Base-by-base conservation (phyloP, 768 basidiomycete species). In the Lactarius hatsudake region DNA sequence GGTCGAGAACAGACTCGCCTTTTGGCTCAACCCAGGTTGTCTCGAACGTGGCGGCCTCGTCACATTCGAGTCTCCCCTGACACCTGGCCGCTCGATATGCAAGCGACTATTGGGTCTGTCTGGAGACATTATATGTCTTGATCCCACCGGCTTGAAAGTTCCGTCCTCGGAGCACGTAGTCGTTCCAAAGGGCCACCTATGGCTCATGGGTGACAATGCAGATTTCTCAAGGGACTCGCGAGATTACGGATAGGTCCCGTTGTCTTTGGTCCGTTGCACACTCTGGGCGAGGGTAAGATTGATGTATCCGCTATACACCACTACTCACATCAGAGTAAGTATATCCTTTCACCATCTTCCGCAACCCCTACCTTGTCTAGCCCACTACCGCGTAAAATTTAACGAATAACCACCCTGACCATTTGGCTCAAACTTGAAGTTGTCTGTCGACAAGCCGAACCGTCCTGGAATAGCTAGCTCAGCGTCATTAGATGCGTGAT, bases 221-320 rank as follows among this genome's bases (percentile, higher is more conserved):
- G n/a, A n/a, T n/a, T n/a, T n/a, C n/a, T n/a, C n/a, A n/a, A n/a
- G 59, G 97, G 96, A 99, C 79, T 98, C 96, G 13, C 83, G 96
- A 64, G 78, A 81, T n/a, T 97, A 97, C 78, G 97, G 96, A 0
- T 97, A 97, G 28, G 88, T 98, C 3, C 87, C 96, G 0, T 84
- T 92, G 71, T 88, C 84, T 5, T 79, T 96, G 10, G 79, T 96
- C n/a, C n/a, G n/a, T n/a, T n/a, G n/a, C n/a, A n/a, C n/a, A n/a
- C n/a, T n/a, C n/a, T n/a, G n/a, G n/a, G n/a, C n/a, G 3, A 85
- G 84, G 80, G 91, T 93, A 71, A 66, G 83, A 75, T 20, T 28
- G 48, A 32, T 51, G 8, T n/a, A 38, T n/a, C 42, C 56, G 30
- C 43, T 54, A 51, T 30, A 38, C 18, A 20, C 58, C 51, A 45